Evolutionary conservation across 805 yeast species (phyloP).

Genomic region (Lipomyces japonicus): DNA sequence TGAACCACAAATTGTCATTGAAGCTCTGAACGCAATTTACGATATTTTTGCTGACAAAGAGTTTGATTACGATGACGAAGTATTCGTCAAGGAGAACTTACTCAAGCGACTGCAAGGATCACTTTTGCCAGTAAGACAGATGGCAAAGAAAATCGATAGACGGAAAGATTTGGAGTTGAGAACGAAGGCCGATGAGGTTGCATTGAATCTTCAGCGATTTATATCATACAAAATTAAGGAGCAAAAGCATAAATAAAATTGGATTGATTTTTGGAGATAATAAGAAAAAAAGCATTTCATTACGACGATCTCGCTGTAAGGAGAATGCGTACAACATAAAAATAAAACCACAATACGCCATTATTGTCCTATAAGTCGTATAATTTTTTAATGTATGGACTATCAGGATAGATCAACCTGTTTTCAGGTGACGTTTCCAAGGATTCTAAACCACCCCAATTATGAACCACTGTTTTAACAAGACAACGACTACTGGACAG

Average conservation of each 20-base stretch:
- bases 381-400: slow-evolving; percentile 19
- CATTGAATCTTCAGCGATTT: slow-evolving; percentile 66
- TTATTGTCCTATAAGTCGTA: no score
- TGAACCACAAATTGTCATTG: slow-evolving; percentile 48
- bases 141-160: slow-evolving; percentile 64
- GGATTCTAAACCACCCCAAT: slow-evolving; percentile 38
- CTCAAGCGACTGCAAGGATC: slow-evolving; percentile 43
- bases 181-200: slow-evolving; percentile 61
- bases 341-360: no score
- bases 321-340: not conserved
- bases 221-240: slow-evolving; percentile 67
- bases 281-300: no score
- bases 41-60: slow-evolving; percentile 76
- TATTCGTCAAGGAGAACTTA: slow-evolving; percentile 57
- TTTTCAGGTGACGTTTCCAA: slow-evolving; percentile 6
- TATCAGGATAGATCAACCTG: slow-evolving; percentile 12
- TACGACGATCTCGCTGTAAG: no score
- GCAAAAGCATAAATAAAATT: slow-evolving; percentile 15
- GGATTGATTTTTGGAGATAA: not conserved
- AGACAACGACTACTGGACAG: slow-evolving; percentile 1
- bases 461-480: slow-evolving; percentile 42
- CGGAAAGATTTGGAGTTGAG: slow-evolving; percentile 56
- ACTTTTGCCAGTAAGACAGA: slow-evolving; percentile 48
- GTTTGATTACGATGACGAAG: slow-evolving; percentile 61
- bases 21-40: slow-evolving; percentile 61